A percentile compares a stretch with the other conserved stretches of the same genome.
phyloP scores from a whole-genome alignment of 2,329 filamentous ascomycete genomes.

The Aspergillus pseudoterreus region DNA sequence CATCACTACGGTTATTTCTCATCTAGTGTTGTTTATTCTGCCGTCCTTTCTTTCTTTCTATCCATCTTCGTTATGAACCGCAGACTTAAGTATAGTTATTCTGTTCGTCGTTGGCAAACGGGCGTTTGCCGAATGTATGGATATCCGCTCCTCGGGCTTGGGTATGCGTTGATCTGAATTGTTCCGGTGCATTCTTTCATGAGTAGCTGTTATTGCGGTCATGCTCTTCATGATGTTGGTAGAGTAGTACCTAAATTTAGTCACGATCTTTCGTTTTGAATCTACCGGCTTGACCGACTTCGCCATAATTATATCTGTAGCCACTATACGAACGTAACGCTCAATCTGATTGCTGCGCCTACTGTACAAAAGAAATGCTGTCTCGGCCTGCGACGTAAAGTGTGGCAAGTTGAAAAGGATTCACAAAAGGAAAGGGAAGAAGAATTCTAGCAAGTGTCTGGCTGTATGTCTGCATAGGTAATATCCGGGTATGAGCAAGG shows the following conservation, averaged over 20 bases:
- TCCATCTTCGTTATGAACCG: neutral
- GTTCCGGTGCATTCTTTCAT: too few relatives aligned
- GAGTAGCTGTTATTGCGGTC: too few relatives aligned
- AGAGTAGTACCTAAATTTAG: neutral
- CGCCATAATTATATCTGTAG: too few relatives aligned
- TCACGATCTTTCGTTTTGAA: neutral
- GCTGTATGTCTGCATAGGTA: neutral
- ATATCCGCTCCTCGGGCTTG: neutral
- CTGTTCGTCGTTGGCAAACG: neutral
- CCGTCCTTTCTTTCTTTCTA: neutral
- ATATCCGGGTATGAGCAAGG: neutral
- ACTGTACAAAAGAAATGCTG: neutral
- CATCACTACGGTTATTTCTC: neutral
- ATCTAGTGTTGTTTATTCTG: neutral
- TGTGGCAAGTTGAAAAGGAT: neutral
- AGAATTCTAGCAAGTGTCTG: neutral
- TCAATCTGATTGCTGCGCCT: neutral
- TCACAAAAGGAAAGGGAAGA: neutral
- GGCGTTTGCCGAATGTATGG: neutral
- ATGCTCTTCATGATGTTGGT: neutral
- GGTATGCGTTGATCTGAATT: too few relatives aligned
- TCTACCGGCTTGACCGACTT: neutral
- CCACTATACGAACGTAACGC: too few relatives aligned
- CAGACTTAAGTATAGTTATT: neutral
- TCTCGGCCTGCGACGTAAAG: conserved; percentile 2